Percentiles rank a stretch among this genome's conserved stretches.
Conservation (phyloP, 2,329 filamentous ascomycete genomes). For the Aspergillus udagawae region DNA sequence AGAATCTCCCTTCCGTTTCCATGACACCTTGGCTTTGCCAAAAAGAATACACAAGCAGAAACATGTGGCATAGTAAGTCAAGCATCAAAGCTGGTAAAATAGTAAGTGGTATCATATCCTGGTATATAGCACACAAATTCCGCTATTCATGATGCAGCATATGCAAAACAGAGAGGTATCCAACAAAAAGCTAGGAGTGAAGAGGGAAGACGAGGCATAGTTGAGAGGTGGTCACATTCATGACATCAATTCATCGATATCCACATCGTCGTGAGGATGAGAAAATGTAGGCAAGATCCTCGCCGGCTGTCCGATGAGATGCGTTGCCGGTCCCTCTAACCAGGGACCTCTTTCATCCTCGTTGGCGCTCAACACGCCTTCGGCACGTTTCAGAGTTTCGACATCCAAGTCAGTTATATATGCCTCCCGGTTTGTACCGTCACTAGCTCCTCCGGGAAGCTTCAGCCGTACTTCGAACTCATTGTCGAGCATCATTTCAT, state of each 20-base stretch:
- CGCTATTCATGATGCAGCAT: constrained; percentile 15
- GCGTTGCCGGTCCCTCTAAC: constrained; percentile 43
- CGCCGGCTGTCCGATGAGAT: constrained; percentile 34
- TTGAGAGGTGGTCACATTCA: constrained; percentile 13
- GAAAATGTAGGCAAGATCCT: constrained; percentile 28
- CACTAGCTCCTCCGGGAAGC: constrained; percentile 68
- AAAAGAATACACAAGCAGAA: constrained; percentile 3
- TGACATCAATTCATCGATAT: constrained; percentile 34
- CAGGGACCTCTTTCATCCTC: constrained; percentile 85
- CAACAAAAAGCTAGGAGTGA: constrained; percentile 1
- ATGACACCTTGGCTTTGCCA: neutral
- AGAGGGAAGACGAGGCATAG: constrained; percentile 8
- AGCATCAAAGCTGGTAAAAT: neutral
- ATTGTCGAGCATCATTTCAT: constrained; percentile 97
- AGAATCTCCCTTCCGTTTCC: neutral
- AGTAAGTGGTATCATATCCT: constrained; percentile 20
- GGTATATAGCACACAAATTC: constrained; percentile 9
- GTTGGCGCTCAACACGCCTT: constrained; percentile 74
- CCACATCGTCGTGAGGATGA: constrained; percentile 25
- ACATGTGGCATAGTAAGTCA: neutral
- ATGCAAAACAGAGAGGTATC: constrained; percentile 17
- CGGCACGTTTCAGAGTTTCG: constrained; percentile 81
- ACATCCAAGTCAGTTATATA: constrained; percentile 94
- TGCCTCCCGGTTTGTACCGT: constrained; percentile 75
- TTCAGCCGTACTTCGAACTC: constrained; percentile 90